Evolutionary conservation across 192 early-diverging fungal species (phyloP).

Genomic region (Thamnidium elegans): DNA sequence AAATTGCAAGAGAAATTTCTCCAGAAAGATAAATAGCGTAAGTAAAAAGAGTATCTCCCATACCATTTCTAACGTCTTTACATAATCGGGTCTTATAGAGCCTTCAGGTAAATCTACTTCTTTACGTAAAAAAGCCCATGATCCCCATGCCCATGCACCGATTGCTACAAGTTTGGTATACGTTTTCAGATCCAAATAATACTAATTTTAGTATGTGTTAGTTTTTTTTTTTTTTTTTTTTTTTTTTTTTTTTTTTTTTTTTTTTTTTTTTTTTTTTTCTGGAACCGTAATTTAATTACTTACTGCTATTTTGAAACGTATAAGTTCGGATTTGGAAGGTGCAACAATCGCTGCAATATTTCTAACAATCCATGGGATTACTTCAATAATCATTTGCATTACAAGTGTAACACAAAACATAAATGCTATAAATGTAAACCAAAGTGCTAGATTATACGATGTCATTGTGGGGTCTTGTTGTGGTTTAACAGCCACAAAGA

Average conservation of each 20-base stretch:
- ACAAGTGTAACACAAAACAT: slow-evolving; percentile 22
- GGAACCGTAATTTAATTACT: not conserved
- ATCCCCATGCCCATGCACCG: slow-evolving; percentile 31
- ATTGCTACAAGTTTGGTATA: slow-evolving; percentile 26
- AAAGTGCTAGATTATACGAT: slow-evolving; percentile 15
- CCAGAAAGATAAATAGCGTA: slow-evolving; percentile 31
- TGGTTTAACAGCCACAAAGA: slow-evolving; percentile 9
- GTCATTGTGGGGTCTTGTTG: not conserved
- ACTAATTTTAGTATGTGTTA: slow-evolving; percentile 12
- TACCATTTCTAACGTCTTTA: slow-evolving; percentile 5
- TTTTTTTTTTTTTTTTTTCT: no score
- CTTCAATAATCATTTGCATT: slow-evolving; percentile 17
- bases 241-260: no score
- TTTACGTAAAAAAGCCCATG: slow-evolving; percentile 21
- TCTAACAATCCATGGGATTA: slow-evolving; percentile 23
- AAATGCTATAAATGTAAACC: slow-evolving; percentile 26
- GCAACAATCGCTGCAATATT: not conserved
- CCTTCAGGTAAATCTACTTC: slow-evolving; percentile 6
- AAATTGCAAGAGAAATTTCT: slow-evolving; percentile 39
- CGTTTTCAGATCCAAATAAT: slow-evolving; percentile 23
- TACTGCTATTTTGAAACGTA: slow-evolving; percentile 25
- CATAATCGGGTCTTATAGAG: slow-evolving; percentile 3
- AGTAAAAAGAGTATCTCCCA: slow-evolving; percentile 29
- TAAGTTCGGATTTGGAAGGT: slow-evolving; percentile 16
- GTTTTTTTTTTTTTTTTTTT: no score